Conservation (phyloP, 2,329 filamentous ascomycete species). For the Penicillium paneum region DNA sequence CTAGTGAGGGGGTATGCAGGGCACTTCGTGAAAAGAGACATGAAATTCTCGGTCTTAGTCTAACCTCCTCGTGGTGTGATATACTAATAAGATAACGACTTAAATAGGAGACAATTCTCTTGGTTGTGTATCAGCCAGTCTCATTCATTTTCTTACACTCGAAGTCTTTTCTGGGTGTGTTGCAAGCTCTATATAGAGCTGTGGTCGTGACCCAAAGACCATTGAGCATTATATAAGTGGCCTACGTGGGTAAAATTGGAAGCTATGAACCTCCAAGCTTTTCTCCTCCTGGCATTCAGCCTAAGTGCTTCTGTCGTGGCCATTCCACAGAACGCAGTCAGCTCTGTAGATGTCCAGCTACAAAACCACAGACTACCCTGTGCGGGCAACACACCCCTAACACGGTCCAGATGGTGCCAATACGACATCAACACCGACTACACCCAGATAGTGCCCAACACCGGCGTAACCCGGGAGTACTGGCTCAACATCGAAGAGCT, state of each 20-base stretch:
- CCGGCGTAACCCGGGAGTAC: slow-evolving; percentile 30
- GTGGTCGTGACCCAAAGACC: background rate
- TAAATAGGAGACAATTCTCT: background rate
- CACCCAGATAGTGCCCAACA: slow-evolving; percentile 16
- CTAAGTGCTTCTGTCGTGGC: slow-evolving; percentile 2
- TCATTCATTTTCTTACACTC: background rate
- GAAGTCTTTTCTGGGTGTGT: background rate
- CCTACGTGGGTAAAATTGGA: background rate
- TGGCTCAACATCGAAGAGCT: slow-evolving; percentile 27
- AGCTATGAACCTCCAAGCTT: slow-evolving; percentile 6
- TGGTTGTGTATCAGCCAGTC: background rate
- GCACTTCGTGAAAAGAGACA: slow-evolving; percentile 2
- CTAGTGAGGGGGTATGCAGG: slow-evolving; percentile 1
- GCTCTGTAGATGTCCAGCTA: background rate
- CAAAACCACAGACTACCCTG: slow-evolving; percentile 3
- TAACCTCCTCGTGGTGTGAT: background rate
- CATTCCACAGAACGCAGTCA: background rate
- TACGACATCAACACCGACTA: slow-evolving; percentile 19
- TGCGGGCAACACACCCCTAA: slow-evolving; percentile 10
- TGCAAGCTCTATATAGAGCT: background rate
- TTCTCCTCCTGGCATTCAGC: slow-evolving; percentile 6
- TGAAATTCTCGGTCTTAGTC: background rate
- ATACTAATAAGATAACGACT: background rate
- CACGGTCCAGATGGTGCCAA: slow-evolving; percentile 16
- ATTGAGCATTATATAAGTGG: background rate